Conservation (phyloP, 1,284 basidiomycete species). For the Termitomyces sp. region DNA sequence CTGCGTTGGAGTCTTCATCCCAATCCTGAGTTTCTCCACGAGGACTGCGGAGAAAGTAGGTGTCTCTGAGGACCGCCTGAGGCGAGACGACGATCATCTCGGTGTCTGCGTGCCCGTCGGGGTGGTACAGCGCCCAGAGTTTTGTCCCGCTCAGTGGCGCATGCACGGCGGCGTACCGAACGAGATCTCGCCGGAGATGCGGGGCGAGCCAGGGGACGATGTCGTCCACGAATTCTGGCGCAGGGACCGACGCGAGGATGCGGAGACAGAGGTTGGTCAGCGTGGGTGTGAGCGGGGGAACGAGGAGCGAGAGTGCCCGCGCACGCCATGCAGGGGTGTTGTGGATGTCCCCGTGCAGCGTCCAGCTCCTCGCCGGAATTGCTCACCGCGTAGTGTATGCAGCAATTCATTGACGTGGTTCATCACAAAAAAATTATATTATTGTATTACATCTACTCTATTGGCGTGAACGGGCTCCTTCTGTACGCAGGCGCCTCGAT, state of each 20-base stretch:
- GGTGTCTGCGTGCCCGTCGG: constrained; percentile 49
- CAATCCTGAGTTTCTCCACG: constrained; percentile 19
- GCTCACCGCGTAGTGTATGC: constrained; percentile 58
- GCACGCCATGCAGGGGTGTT: constrained; percentile 43
- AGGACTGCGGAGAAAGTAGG: constrained; percentile 32
- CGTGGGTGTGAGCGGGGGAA: constrained; percentile 35
- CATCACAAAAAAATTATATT: background rate
- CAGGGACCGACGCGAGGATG: constrained; percentile 31
- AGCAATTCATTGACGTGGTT: constrained; percentile 42
- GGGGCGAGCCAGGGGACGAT: constrained; percentile 47
- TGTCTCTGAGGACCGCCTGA: constrained; percentile 36
- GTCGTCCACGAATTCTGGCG: constrained; percentile 36
- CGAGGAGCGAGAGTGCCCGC: constrained; percentile 47
- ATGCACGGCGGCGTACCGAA: constrained; percentile 53
- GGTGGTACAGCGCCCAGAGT: constrained; percentile 44
- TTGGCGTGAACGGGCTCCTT: constrained; percentile 71
- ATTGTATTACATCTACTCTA: constrained; percentile 45
- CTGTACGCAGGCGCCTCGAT: constrained; percentile 68
- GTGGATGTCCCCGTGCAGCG: constrained; percentile 24
- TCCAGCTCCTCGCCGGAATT: constrained; percentile 61
- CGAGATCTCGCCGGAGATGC: constrained; percentile 51
- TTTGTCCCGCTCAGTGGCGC: constrained; percentile 45
- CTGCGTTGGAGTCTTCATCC: constrained; percentile 24
- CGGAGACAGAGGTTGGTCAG: constrained; percentile 52
- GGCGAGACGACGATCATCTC: constrained; percentile 63